Base-by-base conservation (phyloP, 108 stramenopile species). In the Pseudonitzschia multistriata region DNA sequence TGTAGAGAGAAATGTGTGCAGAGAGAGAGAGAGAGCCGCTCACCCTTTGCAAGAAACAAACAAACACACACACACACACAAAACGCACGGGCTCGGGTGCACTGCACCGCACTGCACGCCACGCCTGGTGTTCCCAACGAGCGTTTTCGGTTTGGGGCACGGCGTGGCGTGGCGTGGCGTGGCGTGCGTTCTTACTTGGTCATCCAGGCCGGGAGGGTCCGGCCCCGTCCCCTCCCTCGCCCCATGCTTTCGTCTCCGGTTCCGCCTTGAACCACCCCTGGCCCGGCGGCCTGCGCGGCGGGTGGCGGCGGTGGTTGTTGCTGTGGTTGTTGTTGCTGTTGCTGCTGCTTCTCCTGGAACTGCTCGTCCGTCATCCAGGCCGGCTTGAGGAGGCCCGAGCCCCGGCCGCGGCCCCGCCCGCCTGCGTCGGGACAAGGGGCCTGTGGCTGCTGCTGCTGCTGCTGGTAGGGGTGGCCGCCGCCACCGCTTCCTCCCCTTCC, bases 151-250 rank as follows among this genome's bases (percentile, higher is more conserved):
- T n/a, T n/a, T n/a, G n/a, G n/a, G n/a, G n/a, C n/a, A n/a, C n/a
- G n/a, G 13, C 54, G 19, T 61, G n/a, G n/a, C n/a, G n/a, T 36
- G 47, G 24, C 22, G 33, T 31, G 45, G 67, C 25, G 8, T 19
- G 13, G n/a, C n/a, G n/a, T n/a, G n/a, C n/a, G n/a, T n/a, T n/a
- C 42, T 29, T 53, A 52, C 37, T 75, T 57, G 24, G 80, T 81
- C 80, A 81, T 77, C 80, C 80, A 81, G 1, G 75, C 76, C 3
- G 80, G 80, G 37, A 81, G 30, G 5, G 76, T 81, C 39, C 27
- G 29, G 11, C 68, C 76, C 29, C 75, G 62, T 3, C 80, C 80
- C 50, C 80, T 65, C 4, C 80, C 80, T 34, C 74, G 47, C 11
- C 78, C 74, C 13, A 54, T 31, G 29, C 66, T 62, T 34, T 19